Conservation (phyloP, 2,329 filamentous ascomycete species). For the Colletotrichum trifolii region DNA sequence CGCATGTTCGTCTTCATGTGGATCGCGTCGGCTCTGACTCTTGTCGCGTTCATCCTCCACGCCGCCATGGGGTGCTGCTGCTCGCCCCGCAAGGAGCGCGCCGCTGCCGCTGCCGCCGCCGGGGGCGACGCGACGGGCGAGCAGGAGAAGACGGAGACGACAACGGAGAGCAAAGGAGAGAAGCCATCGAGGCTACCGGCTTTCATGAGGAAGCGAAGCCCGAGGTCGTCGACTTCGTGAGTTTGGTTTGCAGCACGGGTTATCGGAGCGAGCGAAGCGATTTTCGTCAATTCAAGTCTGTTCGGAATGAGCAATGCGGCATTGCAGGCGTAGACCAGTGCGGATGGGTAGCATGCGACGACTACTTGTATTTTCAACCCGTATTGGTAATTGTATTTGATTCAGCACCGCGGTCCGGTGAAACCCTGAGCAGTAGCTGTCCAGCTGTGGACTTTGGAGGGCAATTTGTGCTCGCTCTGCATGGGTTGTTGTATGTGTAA, state of each 20-base stretch:
- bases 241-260: neutral
- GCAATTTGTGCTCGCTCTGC: no score
- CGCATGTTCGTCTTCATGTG: slow-evolving; percentile 92
- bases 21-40: slow-evolving; percentile 75
- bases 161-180: slow-evolving; percentile 21
- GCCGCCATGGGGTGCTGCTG: slow-evolving; percentile 83
- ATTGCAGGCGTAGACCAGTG: no score
- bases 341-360: no score
- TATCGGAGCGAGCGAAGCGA: neutral
- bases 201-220: slow-evolving; percentile 37
- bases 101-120: slow-evolving; percentile 2
- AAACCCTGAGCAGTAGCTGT: no score
- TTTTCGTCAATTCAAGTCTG: neutral
- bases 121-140: neutral
- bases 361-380: no score
- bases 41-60: slow-evolving; percentile 79
- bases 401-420: no score
- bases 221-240: slow-evolving; percentile 29
- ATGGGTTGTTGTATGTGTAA: no score
- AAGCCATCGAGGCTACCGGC: slow-evolving; percentile 31
- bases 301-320: no score
- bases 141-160: slow-evolving; percentile 29
- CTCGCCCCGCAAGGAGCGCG: slow-evolving; percentile 32
- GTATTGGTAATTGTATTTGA: no score
- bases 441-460: no score